These are phyloP conservation scores for Penicillium sp. DNA, from an alignment of 2,329 filamentous ascomycete genomes.

Conservation along the genomic window DNA sequence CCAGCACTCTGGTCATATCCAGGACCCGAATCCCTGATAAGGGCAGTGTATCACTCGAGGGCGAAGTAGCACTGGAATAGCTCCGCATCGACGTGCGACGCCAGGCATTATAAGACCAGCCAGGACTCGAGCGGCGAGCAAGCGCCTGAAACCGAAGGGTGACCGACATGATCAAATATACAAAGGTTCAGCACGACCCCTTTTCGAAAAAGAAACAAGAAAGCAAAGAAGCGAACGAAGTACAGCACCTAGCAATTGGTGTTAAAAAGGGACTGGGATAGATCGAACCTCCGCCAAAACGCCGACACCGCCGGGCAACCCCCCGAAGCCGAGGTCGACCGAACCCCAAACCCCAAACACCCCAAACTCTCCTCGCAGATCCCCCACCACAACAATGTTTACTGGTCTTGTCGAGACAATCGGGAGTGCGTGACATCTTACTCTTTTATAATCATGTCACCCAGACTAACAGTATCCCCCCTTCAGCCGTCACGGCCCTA, in stretches of 20 bases:
- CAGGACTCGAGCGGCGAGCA: constrained; percentile 25
- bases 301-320: constrained; percentile 29
- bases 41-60: constrained; percentile 61
- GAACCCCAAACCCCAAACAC: constrained; percentile 8
- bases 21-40: constrained; percentile 86
- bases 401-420: constrained; percentile 93
- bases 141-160: constrained; percentile 30
- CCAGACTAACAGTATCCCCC: constrained; percentile 30
- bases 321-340: constrained; percentile 32
- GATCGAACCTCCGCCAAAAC: constrained; percentile 30
- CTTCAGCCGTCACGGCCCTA: constrained; percentile 78
- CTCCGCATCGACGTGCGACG: constrained; percentile 30
- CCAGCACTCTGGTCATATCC: constrained; percentile 95
- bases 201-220: too few species aligned
- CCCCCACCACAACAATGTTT: constrained; percentile 69
- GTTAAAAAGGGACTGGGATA: constrained; percentile 18
- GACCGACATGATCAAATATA: constrained; percentile 27
- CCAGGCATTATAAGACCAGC: constrained; percentile 25
- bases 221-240: background rate
- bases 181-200: constrained; percentile 5
- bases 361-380: constrained; percentile 21
- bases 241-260: background rate
- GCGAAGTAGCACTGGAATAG: constrained; percentile 47
- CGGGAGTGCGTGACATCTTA: constrained; percentile 68
- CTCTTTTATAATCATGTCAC: background rate